phyloP scores from a whole-genome alignment of 345 rosid genomes.

The Luvunga scandens region DNA sequence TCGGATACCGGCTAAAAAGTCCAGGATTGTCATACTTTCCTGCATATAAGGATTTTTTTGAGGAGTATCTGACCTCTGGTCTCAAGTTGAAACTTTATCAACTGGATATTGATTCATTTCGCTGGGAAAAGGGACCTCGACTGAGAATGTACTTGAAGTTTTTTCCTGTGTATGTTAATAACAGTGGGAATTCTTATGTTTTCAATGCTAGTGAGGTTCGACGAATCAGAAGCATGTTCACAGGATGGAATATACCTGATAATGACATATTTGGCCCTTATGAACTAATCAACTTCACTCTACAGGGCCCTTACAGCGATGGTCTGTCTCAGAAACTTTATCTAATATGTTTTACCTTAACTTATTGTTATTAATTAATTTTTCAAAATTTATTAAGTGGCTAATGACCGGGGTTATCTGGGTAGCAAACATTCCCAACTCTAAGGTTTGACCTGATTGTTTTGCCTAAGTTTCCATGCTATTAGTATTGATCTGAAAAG shows the following conservation, averaged over 20 bases:
- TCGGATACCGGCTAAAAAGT: constrained; percentile 89
- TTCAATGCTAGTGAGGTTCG: constrained; percentile 66
- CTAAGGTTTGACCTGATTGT: not conserved
- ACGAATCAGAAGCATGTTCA: constrained; percentile 59
- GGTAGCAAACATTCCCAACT: too few species aligned
- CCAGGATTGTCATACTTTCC: constrained; percentile 73
- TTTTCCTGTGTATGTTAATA: constrained; percentile 50
- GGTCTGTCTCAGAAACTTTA: constrained; percentile 50
- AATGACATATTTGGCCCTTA: constrained; percentile 84
- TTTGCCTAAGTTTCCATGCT: not conserved
- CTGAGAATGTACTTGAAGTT: constrained; percentile 67
- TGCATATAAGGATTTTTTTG: constrained; percentile 45
- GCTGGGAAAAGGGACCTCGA: constrained; percentile 80
- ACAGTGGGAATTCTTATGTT: constrained; percentile 25
- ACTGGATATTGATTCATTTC: constrained; percentile 42
- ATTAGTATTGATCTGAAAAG: not conserved
- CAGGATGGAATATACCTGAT: constrained; percentile 70
- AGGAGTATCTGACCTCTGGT: constrained; percentile 51
- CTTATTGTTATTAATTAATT: not conserved
- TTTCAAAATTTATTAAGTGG: not conserved
- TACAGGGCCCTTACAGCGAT: constrained; percentile 53
- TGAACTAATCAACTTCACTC: constrained; percentile 69
- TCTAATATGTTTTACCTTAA: constrained; percentile 1
- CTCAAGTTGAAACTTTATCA: constrained; percentile 53
- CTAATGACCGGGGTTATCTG: too few species aligned